Percentiles rank a stretch among this genome's conserved stretches.
Evolutionary conservation across 768 basidiomycete genomes (phyloP).

Genomic region (Kwoniella mangroviensis): DNA sequence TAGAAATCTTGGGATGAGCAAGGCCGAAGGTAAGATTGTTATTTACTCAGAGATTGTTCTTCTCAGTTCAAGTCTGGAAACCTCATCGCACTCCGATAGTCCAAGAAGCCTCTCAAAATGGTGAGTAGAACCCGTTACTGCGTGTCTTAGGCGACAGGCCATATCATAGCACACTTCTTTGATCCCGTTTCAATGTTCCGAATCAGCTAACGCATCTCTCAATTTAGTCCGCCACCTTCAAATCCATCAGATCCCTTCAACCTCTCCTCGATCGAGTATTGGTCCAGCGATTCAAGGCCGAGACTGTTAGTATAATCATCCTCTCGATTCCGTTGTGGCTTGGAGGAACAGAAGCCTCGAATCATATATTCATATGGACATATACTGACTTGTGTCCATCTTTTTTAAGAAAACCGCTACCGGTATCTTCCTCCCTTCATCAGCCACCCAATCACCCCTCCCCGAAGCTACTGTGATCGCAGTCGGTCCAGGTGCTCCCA

Average conservation of each 20-base stretch:
- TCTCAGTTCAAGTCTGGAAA: not conserved
- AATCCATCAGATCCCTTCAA: conserved; percentile 84
- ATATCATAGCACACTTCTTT: not conserved
- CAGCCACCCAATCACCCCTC: conserved; percentile 79
- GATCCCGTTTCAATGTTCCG: not conserved
- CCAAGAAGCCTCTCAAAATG: conserved; percentile 24
- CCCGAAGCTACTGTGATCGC: conserved; percentile 97
- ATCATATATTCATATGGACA: too few relatives aligned
- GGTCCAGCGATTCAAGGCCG: conserved; percentile 95
- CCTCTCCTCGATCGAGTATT: conserved; percentile 95
- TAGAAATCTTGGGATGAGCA: conserved; percentile 16
- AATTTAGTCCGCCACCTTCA: conserved; percentile 74
- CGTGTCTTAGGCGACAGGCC: not conserved
- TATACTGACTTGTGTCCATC: conserved; percentile 2
- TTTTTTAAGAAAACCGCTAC: conserved; percentile 90
- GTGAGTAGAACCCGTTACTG: conserved; percentile 19
- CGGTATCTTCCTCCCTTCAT: conserved; percentile 93
- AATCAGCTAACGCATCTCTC: not conserved
- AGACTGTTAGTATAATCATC: conserved; percentile 69
- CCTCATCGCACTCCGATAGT: not conserved
- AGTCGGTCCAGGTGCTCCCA: conserved; percentile 89
- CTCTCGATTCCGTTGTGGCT: too few relatives aligned
- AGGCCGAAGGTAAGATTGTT: not conserved
- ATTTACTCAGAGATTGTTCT: too few relatives aligned
- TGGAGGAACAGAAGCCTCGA: too few relatives aligned